Evolutionary conservation across 1,139 yeast species (phyloP), one percentile per base, ranked within the genome.

Genomic region (Hansenula lynferdii): DNA sequence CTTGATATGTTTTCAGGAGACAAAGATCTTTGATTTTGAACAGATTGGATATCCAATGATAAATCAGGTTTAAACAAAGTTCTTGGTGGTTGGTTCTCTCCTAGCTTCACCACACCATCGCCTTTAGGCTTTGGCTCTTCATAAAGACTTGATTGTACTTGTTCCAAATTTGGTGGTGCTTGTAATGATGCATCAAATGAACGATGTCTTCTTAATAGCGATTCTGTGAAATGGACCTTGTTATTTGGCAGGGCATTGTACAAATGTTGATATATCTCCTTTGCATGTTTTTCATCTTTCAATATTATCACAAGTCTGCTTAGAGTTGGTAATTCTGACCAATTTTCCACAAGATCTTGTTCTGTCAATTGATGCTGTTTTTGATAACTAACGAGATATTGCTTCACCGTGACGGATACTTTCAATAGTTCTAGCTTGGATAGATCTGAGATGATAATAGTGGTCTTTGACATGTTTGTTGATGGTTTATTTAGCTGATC

Each of bases 311-410:
- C 67, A 12, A 69, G 57, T 24, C 78, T 53, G 35, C 56, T 60
- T 37, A 72, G 56, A 39, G 67, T 69, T 10, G 75, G 67, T 28
- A 72, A 50, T 36, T 63, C 68, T 10, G 73, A 64, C 77, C 77
- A 72, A 43, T 69, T 61, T 31, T 60, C 56, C 26, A 72, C 64
- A 30, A 61, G 26, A 2, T 39, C 37, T 1, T 37, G 50, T 32
- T 58, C 55, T 3, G n/a, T 22, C 4, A 33, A 23, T 10, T 31
- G 21, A n/a, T 26, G 20, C 18, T 26, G n/a, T 8, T 16, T 28
- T 17, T 33, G 9, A 8, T 16, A 32, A 7, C 20, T n/a, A 2
- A 28, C 35, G 6, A 53, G 36, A 3, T 45, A 47, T 2, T 32
- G 15, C 31, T 50, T 50, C 27, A 50, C 37, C 5, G 10, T 6